Evolutionary conservation across 257 asterid genomes (phyloP).

Genomic region (Nicotiana benthamiana): DNA sequence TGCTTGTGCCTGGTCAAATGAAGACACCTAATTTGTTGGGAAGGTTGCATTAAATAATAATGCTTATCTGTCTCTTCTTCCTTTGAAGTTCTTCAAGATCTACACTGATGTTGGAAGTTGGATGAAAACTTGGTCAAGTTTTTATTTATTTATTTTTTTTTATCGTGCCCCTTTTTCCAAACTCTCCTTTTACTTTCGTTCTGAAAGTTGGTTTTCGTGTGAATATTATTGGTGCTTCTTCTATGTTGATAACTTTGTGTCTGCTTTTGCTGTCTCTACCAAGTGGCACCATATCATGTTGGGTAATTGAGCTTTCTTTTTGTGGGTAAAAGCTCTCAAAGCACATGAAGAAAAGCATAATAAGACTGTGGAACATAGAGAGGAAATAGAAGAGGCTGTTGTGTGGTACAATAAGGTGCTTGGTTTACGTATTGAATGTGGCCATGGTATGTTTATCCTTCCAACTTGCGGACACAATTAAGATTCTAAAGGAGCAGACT

Average conservation of each 20-base stretch:
- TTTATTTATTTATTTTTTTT: background rate
- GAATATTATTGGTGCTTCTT: background rate
- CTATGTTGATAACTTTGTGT: background rate
- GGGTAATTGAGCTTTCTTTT: background rate
- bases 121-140: background rate
- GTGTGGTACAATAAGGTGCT: conserved; percentile 84
- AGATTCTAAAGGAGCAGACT: background rate
- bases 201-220: background rate
- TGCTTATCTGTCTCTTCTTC: background rate
- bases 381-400: conserved; percentile 73
- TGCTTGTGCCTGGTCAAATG: conserved; percentile 1
- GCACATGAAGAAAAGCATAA: conserved; percentile 44
- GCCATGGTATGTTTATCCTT: conserved; percentile 50
- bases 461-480: background rate
- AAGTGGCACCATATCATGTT: background rate
- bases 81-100: background rate
- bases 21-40: background rate
- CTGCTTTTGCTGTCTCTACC: background rate
- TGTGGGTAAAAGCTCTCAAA: conserved; percentile 37
- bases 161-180: background rate
- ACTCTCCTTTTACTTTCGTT: background rate
- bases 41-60: background rate
- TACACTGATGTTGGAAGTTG: background rate
- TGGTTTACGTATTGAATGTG: conserved; percentile 81
- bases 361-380: conserved; percentile 36